These are phyloP conservation scores for Boletus pseudopeckii DNA, from an alignment of 768 basidiomycete species.

Conservation along the genomic window DNA sequence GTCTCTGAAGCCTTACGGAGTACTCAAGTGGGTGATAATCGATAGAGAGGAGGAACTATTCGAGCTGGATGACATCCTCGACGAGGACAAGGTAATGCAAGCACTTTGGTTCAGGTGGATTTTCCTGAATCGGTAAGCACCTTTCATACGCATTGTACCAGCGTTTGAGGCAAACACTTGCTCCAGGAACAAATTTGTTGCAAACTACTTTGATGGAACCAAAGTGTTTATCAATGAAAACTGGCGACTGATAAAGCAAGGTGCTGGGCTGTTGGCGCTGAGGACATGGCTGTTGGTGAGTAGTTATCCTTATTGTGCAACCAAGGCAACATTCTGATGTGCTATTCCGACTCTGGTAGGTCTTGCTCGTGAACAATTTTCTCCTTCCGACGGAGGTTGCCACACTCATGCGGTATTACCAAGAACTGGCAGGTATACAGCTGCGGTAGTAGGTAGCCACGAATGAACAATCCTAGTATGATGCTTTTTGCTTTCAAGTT, in stretches of 20 bases:
- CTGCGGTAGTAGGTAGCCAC: conserved; percentile 28
- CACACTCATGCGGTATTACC: conserved; percentile 51
- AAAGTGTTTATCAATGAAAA: conserved; percentile 55
- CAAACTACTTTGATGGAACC: conserved; percentile 51
- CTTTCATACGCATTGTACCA: background rate
- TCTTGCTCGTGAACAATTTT: conserved; percentile 53
- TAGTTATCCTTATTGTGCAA: background rate
- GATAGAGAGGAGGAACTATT: conserved; percentile 77
- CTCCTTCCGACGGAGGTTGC: conserved; percentile 50
- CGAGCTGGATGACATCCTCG: conserved; percentile 64
- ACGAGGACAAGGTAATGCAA: conserved; percentile 77
- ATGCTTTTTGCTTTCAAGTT: background rate
- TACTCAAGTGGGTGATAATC: conserved; percentile 64
- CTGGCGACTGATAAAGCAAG: conserved; percentile 63
- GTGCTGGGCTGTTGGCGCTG: conserved; percentile 65
- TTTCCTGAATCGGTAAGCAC: conserved; percentile 49
- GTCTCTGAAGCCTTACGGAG: conserved; percentile 58
- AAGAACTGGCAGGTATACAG: conserved; percentile 45
- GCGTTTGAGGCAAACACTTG: background rate
- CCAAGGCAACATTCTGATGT: background rate
- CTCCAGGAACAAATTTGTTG: conserved; percentile 51
- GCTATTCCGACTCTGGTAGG: conserved; percentile 32
- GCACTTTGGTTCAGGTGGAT: conserved; percentile 80
- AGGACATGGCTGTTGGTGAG: conserved; percentile 60
- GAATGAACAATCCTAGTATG: background rate